A percentile compares a stretch with the other conserved stretches of the same genome.
These are phyloP conservation scores for Neonectria punicea DNA, from an alignment of 2,329 filamentous ascomycete species.

Conservation along the genomic window DNA sequence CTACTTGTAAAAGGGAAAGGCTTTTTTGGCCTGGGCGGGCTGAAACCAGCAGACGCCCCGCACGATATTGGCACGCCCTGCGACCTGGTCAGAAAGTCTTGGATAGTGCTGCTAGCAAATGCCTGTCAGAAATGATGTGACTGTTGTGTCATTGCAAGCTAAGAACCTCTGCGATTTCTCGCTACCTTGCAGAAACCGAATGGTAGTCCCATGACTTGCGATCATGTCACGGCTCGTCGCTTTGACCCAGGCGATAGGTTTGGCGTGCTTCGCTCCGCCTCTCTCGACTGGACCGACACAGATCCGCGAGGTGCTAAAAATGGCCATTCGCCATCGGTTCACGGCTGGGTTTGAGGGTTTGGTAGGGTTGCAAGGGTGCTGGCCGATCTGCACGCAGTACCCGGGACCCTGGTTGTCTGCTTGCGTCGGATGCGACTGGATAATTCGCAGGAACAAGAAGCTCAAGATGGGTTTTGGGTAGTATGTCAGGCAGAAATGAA, in stretches of 20 bases:
- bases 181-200: slow-evolving; percentile 26
- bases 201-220: slow-evolving; percentile 12
- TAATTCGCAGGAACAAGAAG: slow-evolving; percentile 27
- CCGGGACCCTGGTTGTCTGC: slow-evolving; percentile 42
- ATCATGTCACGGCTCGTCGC: slow-evolving; percentile 19
- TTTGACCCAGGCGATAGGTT: slow-evolving; percentile 2
- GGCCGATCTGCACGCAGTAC: slow-evolving; percentile 42
- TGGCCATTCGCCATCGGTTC: slow-evolving; percentile 38
- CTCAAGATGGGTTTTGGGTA: slow-evolving; percentile 6
- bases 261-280: not conserved
- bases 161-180: slow-evolving; percentile 26
- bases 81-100: slow-evolving; percentile 10
- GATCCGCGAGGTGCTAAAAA: slow-evolving; percentile 18
- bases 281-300: not conserved
- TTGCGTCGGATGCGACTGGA: slow-evolving; percentile 37
- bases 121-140: slow-evolving; percentile 41
- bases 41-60: slow-evolving; percentile 34
- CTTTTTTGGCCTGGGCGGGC: slow-evolving; percentile 28
- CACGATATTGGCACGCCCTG: slow-evolving; percentile 37
- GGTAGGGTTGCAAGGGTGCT: slow-evolving; percentile 36
- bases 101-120: slow-evolving; percentile 30
- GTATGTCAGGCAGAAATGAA: slow-evolving; percentile 6
- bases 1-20: slow-evolving; percentile 26
- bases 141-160: slow-evolving; percentile 41
- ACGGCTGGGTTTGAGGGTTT: slow-evolving; percentile 27